phyloP scores from a whole-genome alignment of 2,329 filamentous ascomycete genomes.

The Domatiomyces globalis region DNA sequence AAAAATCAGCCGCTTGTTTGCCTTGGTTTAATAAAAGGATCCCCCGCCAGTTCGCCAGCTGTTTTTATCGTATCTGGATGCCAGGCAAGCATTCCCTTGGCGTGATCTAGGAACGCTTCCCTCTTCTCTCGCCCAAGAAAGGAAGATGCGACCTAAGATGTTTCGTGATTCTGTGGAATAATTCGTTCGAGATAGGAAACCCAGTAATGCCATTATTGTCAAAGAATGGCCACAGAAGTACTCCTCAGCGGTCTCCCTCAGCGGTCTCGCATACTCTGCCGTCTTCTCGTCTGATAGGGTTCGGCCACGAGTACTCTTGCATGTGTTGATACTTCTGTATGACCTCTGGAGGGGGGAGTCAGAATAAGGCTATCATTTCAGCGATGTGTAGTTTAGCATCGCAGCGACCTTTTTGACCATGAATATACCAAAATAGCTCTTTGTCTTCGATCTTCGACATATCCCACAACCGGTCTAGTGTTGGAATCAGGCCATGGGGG shows the following conservation, averaged over 20 bases:
- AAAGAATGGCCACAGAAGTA: background rate
- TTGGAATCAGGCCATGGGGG: no score
- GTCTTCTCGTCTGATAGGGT: background rate
- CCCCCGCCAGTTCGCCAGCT: background rate
- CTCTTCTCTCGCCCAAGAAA: background rate
- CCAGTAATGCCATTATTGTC: background rate
- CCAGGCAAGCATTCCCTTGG: background rate
- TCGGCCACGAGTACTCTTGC: background rate
- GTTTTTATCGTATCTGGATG: background rate
- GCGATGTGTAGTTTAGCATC: background rate
- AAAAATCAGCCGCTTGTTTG: background rate
- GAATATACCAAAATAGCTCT: background rate
- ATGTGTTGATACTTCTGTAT: conserved; percentile 1
- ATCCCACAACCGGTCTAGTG: background rate
- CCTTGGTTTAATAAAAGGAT: background rate
- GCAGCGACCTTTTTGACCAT: background rate
- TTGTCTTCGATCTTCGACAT: background rate
- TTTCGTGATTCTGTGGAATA: background rate
- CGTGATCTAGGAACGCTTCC: background rate
- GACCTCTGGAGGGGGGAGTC: background rate
- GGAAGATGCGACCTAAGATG: background rate
- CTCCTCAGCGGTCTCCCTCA: background rate
- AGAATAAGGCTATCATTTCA: background rate
- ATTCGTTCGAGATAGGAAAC: background rate
- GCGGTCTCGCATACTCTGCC: background rate